phyloP scores from a whole-genome alignment of 176 grass and related monocot species.

The Leersia perrieri region DNA sequence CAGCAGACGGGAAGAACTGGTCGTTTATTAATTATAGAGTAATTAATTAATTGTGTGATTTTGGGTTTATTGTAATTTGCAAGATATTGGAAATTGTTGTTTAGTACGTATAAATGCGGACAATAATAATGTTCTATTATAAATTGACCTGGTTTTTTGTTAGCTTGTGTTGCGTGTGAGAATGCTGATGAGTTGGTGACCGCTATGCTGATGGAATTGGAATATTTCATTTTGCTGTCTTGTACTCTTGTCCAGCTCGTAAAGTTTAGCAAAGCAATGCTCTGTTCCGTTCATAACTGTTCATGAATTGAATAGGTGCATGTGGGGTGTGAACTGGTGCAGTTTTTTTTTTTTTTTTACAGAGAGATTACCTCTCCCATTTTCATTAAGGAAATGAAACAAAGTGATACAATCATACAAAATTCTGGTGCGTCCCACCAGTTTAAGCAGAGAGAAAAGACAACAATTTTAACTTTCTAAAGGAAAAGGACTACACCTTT shows the following conservation, averaged over 20 bases:
- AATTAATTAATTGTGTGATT: constrained; percentile 14
- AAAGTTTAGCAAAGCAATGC: neutral
- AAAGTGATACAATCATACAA: no score
- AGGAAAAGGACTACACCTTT: no score
- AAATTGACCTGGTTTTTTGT: neutral
- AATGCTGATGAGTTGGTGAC: neutral
- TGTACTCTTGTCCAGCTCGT: neutral
- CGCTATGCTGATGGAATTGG: neutral
- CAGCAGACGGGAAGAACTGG: neutral
- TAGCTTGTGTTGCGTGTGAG: neutral
- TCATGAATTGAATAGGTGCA: neutral
- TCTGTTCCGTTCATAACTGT: neutral
- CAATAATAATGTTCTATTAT: neutral
- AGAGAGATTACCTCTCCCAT: no score
- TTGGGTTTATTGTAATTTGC: neutral
- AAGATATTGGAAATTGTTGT: neutral
- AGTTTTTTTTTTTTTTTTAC: no score
- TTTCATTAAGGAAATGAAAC: no score
- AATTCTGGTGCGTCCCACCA: no score
- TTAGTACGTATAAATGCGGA: constrained; percentile 18
- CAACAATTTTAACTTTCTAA: no score
- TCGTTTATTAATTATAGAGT: neutral
- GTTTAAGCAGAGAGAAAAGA: no score
- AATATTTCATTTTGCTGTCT: neutral
- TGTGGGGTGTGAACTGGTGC: no score